phyloP scores from a whole-genome alignment of 1,284 basidiomycete genomes.

The Caloboletus inedulis region DNA sequence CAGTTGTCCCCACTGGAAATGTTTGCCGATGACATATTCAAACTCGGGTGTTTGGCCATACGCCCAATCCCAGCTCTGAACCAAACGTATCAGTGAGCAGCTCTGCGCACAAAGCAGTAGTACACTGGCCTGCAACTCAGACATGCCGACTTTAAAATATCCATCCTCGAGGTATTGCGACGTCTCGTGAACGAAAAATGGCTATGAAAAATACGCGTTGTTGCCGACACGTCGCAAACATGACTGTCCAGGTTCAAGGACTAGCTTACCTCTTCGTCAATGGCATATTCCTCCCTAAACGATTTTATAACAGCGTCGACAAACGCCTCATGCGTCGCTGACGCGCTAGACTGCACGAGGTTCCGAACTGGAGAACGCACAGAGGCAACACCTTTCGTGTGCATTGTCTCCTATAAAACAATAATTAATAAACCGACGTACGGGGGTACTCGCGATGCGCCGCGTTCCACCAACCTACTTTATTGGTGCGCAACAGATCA shows the following conservation, averaged over 20 bases:
- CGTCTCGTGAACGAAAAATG: conserved; percentile 43
- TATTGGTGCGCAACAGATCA: conserved; percentile 66
- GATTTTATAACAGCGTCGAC: conserved; percentile 66
- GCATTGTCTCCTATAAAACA: conserved; percentile 60
- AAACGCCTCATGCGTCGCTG: conserved; percentile 69
- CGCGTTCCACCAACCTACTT: conserved; percentile 45
- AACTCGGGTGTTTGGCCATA: conserved; percentile 97
- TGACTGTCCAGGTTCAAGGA: background rate
- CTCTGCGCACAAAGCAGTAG: background rate
- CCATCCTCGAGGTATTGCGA: conserved; percentile 44
- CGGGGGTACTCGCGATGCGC: background rate
- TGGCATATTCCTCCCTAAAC: conserved; percentile 66
- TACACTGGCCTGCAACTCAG: conserved; percentile 62
- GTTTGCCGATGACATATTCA: conserved; percentile 50
- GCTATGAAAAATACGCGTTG: conserved; percentile 19
- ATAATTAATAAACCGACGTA: background rate
- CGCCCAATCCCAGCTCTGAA: conserved; percentile 88
- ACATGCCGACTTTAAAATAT: conserved; percentile 65
- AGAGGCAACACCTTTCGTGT: conserved; percentile 85
- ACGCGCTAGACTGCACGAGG: conserved; percentile 55
- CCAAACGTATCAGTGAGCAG: background rate
- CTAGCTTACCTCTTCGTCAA: conserved; percentile 42
- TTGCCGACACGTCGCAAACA: background rate
- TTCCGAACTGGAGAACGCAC: conserved; percentile 93
- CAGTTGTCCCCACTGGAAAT: conserved; percentile 59